Evolutionary conservation across 2,329 filamentous ascomycete genomes (phyloP), one percentile per base, ranked within the genome.

Genomic region (Gaeumannomyces tritici): DNA sequence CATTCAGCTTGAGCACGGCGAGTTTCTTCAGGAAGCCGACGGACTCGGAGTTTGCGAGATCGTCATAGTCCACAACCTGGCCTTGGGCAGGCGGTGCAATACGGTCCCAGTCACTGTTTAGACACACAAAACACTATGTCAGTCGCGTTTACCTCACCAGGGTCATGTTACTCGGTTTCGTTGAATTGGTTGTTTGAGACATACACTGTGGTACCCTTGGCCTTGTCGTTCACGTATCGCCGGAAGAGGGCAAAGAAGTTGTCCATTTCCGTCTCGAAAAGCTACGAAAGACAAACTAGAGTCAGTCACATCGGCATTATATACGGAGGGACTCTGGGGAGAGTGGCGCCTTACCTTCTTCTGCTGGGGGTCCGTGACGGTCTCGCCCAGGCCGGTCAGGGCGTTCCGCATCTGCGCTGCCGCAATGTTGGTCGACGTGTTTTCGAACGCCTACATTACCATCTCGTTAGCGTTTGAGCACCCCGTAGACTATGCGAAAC

Each of bases 161-260:
- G 18, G 26, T 26, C 26, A 61, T 24, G 13, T 61, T 21, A 6
- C 27, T 31, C 29, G 33, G 12, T 11, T 57, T 26, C 47, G n/a
- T 15, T 59, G n/a, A 21, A 28, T 35, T 29, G 18, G 1, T n/a
- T 15, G 35, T 28, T 24, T 21, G 35, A 64, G 63, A 77, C 85
- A 68, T 82, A 89, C 84, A 95, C 86, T 61, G 87, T 87, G 75
- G 95, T 97, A 76, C 93, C 93, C 87, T 98, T 98, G 73, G 95
- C 93, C 84, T 97, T 96, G 82, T 98, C 95, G 75, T 97, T 97
- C 67, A 99, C 83, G 79, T 97, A 99, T 79, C 95, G 88, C 74
- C 95, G 90, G 89, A 99, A 99, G 66, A 99, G 89, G 65, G 92
- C 89, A 75, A 99, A 99, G 84, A 99, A 99, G 87, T 99, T 99